phyloP scores from a whole-genome alignment of 352 stramenopile genomes.

The Phytophthora uliginosa region DNA sequence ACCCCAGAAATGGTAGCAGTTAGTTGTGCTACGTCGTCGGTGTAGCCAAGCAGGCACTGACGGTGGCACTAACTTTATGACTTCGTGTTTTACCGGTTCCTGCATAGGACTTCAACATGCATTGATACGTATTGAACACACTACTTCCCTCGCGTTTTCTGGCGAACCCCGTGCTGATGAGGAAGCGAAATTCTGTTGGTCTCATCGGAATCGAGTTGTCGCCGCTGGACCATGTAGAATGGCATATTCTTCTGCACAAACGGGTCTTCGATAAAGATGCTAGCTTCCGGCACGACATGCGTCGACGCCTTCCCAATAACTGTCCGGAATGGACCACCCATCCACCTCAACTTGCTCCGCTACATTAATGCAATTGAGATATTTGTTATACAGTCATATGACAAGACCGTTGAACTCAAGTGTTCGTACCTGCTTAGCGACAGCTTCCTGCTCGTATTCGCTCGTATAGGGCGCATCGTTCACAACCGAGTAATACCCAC shows the following conservation, averaged over 20 bases:
- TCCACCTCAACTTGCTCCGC: slow-evolving; percentile 77
- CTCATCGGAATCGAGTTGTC: slow-evolving; percentile 45
- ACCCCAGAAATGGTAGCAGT: slow-evolving; percentile 4
- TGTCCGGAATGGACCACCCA: slow-evolving; percentile 73
- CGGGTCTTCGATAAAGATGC: slow-evolving; percentile 66
- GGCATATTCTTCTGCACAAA: slow-evolving; percentile 67
- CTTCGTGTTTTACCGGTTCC: slow-evolving; percentile 24
- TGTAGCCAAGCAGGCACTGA: neutral
- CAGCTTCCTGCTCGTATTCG: slow-evolving; percentile 51
- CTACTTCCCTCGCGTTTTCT: slow-evolving; percentile 13
- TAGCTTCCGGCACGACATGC: slow-evolving; percentile 44
- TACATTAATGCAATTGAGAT: slow-evolving; percentile 16
- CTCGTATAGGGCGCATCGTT: slow-evolving; percentile 85
- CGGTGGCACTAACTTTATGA: slow-evolving; percentile 37
- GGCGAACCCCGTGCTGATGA: slow-evolving; percentile 9
- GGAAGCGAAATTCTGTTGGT: slow-evolving; percentile 6
- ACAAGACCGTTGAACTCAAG: neutral
- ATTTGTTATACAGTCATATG: slow-evolving; percentile 1
- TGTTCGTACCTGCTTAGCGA: slow-evolving; percentile 59
- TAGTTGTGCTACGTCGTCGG: slow-evolving; percentile 11
- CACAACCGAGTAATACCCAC: slow-evolving; percentile 81
- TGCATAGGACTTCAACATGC: slow-evolving; percentile 4
- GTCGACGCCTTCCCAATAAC: slow-evolving; percentile 76
- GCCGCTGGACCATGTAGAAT: slow-evolving; percentile 68
- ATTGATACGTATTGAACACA: neutral